A percentile compares a stretch with the other conserved stretches of the same genome.
Evolutionary conservation across 2,329 filamentous ascomycete species (phyloP).

Genomic region (Colletotrichum sublineola): DNA sequence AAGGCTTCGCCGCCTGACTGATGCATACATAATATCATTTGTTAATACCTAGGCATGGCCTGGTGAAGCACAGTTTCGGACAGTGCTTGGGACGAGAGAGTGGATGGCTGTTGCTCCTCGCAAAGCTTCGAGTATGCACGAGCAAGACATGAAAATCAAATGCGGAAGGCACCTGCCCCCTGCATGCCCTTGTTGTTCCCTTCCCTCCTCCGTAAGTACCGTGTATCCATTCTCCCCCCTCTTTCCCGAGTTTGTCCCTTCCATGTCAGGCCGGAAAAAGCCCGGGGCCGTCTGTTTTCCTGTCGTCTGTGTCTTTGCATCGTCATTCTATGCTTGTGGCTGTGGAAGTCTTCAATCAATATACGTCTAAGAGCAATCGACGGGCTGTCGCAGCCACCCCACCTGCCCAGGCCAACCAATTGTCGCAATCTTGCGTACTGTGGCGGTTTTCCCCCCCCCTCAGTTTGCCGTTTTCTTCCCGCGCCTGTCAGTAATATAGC

Average conservation of each 20-base stretch:
- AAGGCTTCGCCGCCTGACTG: background rate
- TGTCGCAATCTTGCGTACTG: background rate
- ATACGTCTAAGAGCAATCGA: background rate
- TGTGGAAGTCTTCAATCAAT: slow-evolving; percentile 7
- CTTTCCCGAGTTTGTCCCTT: background rate
- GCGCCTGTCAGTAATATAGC: background rate
- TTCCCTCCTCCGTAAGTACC: background rate
- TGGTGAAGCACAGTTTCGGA: background rate
- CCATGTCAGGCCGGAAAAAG: background rate
- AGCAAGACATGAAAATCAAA: slow-evolving; percentile 4
- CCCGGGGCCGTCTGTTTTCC: slow-evolving; percentile 1
- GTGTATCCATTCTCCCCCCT: background rate
- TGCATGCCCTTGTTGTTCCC: background rate
- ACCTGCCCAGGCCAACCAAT: background rate
- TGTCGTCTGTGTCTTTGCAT: background rate
- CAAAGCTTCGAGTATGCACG: background rate
- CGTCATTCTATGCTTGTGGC: slow-evolving; percentile 10
- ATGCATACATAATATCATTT: background rate
- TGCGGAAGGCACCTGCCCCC: slow-evolving; percentile 18
- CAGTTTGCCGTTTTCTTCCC: background rate
- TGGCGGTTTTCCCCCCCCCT: background rate
- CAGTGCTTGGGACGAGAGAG: background rate
- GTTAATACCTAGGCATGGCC: background rate
- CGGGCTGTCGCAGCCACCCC: slow-evolving; percentile 30
- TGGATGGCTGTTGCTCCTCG: background rate